These are phyloP conservation scores for Epithemia pelagica DNA, from an alignment of 108 stramenopile genomes.

Conservation along the genomic window DNA sequence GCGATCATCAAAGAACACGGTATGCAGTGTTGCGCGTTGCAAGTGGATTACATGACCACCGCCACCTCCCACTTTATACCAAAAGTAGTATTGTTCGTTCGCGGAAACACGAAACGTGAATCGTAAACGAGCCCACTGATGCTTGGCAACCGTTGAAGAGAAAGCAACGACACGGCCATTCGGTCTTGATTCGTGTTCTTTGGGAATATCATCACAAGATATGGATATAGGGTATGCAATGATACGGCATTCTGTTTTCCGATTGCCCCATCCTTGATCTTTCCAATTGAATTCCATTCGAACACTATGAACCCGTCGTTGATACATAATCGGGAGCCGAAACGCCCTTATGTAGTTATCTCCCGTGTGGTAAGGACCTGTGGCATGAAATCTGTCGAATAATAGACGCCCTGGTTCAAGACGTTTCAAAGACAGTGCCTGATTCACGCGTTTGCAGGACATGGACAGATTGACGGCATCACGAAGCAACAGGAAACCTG, in stretches of 20 bases:
- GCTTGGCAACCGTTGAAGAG: slow-evolving; percentile 1
- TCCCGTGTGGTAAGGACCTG: not conserved
- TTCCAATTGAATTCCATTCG: not conserved
- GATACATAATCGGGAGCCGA: slow-evolving; percentile 3
- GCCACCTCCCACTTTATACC: slow-evolving; percentile 11
- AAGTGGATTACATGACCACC: slow-evolving; percentile 13
- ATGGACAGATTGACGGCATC: not conserved
- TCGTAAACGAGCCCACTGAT: not conserved
- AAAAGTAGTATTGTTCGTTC: slow-evolving; percentile 7
- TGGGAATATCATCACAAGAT: not conserved
- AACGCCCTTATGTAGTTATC: slow-evolving; percentile 1
- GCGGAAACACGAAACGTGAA: slow-evolving; percentile 3
- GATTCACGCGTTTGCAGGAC: not conserved
- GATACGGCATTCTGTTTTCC: slow-evolving; percentile 8
- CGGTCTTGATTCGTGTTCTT: too few species aligned
- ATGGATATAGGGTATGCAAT: too few species aligned
- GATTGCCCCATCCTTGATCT: slow-evolving; percentile 22
- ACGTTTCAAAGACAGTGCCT: not conserved
- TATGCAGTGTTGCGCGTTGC: not conserved
- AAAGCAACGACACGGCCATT: slow-evolving; percentile 5
- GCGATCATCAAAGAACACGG: slow-evolving; percentile 12
- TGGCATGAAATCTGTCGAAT: not conserved
- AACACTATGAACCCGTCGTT: slow-evolving; percentile 4
- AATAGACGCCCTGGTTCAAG: not conserved
- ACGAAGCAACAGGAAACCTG: slow-evolving; percentile 1